Evolutionary conservation across 371 early-diverging fungal genomes (phyloP), one percentile per base, ranked within the genome.

Genomic region (Mucor saturninus): DNA sequence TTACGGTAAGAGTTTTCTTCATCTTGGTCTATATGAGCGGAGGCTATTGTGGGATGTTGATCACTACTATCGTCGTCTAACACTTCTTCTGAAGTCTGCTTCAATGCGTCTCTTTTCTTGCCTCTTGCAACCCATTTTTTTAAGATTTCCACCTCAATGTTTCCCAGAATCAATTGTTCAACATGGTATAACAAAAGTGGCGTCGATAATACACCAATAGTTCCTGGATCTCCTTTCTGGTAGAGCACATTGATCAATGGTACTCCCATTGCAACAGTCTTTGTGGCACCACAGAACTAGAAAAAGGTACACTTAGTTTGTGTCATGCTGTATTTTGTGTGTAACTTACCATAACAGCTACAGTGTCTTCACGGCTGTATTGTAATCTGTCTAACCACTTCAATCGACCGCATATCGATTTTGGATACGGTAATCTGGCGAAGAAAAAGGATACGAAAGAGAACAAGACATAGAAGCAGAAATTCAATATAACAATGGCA

Each of bases 191-290:
- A 74, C 54, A 92, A 61, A 9, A 92, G 67, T 0, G 92, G 92
- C 0, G 88, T 83, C 0, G 87, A 80, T 49, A 88, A 61, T 4
- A 90, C 79, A 31, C 90, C 92, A 10, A 88, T 75, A 31, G 79
- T 59, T n/a, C 80, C 81, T 4, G 77, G 69, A 53, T 83, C 68
- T 9, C 67, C 76, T 15, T 72, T 77, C n/a, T 67, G 71, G 62
- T 87, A 92, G 31, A 92, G 73, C 7, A 91, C 85, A 69, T 89
- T 88, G 73, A 92, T 89, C 65, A 92, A 71, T 1, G 92, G 92
- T 4, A 91, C 86, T 2, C 92, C 92, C 81, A 92, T 82, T 2
- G 91, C 89, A 1, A 92, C 87, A 0, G 92, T 90, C 67, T 92
- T 92, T 1, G 90, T 90, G 4, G 89, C 89, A 21, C 86, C 91